phyloP scores from a whole-genome alignment of 176 grass and related monocot species.

The Oryza glaberrima region DNA sequence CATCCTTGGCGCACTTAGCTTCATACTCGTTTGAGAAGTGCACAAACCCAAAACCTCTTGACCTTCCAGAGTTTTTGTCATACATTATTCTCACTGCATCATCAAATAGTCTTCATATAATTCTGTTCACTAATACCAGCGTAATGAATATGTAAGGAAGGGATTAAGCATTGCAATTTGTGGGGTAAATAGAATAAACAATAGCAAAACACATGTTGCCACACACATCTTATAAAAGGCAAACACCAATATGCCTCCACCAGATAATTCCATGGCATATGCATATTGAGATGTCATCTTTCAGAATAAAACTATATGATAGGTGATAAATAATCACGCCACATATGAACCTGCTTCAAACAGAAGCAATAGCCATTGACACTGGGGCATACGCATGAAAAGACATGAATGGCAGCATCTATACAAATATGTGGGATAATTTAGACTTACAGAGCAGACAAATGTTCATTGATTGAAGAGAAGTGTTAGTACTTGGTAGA shows the following conservation, averaged over 20 bases:
- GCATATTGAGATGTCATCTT: constrained; percentile 18
- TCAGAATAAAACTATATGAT: neutral
- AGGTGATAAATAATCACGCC: constrained; percentile 25
- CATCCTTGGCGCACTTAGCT: constrained; percentile 74
- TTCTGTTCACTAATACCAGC: constrained; percentile 7
- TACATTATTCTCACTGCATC: constrained; percentile 83
- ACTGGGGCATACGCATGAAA: neutral
- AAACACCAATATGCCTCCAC: constrained; percentile 30
- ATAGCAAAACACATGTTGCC: constrained; percentile 7
- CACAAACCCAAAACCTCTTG: constrained; percentile 95
- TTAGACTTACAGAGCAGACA: neutral
- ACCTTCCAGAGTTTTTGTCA: constrained; percentile 89
- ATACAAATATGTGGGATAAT: constrained; percentile 1
- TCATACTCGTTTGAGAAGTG: constrained; percentile 74
- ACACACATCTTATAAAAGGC: constrained; percentile 2
- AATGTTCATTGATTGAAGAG: neutral
- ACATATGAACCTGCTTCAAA: constrained; percentile 9
- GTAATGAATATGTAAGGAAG: constrained; percentile 14
- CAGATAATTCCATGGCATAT: constrained; percentile 14
- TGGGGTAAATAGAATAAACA: constrained; percentile 27
- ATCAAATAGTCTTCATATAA: constrained; percentile 39
- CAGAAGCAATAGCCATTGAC: constrained; percentile 10
- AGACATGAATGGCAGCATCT: neutral
- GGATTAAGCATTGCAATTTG: constrained; percentile 13
- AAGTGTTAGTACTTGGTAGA: neutral